Conservation (phyloP, 2,329 filamentous ascomycete genomes). For the Colletotrichum viniferum region DNA sequence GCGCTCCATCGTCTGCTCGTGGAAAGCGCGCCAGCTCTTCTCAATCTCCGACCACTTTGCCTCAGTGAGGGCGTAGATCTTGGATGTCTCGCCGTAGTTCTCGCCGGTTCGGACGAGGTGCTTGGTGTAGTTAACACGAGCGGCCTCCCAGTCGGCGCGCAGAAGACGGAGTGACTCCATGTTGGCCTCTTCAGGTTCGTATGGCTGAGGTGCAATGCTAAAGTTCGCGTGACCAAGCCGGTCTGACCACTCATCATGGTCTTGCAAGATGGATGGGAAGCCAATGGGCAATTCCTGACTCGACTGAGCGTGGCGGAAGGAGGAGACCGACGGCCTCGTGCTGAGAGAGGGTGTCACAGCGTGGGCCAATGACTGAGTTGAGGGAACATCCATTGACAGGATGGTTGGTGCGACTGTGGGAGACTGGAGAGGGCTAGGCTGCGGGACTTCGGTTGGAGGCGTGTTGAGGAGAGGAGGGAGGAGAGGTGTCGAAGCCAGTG, state of each 20-base stretch:
- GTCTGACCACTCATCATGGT: conserved; percentile 82
- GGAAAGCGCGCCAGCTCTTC: conserved; percentile 71
- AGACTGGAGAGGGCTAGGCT: conserved; percentile 85
- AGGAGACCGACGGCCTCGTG: conserved; percentile 66
- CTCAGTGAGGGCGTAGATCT: conserved; percentile 84
- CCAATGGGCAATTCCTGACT: conserved; percentile 53
- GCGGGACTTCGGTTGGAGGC: conserved; percentile 56
- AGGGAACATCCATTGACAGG: conserved; percentile 41
- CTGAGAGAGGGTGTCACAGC: conserved; percentile 67
- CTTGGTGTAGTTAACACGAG: conserved; percentile 85
- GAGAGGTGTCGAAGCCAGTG: conserved; percentile 78
- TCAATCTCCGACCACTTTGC: conserved; percentile 89
- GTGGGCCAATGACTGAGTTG: conserved; percentile 50
- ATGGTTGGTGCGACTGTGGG: conserved; percentile 73
- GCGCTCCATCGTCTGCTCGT: conserved; percentile 67
- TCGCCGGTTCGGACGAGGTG: conserved; percentile 87
- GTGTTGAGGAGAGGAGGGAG: conserved; percentile 80
- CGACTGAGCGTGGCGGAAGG: conserved; percentile 52
- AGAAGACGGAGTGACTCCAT: conserved; percentile 64
- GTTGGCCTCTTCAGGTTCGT: conserved; percentile 68
- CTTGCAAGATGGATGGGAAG: conserved; percentile 69
- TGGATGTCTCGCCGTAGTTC: conserved; percentile 89
- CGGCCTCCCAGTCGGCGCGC: conserved; percentile 80
- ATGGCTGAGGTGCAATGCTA: conserved; percentile 82
- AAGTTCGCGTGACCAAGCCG: conserved; percentile 93